These are phyloP conservation scores for Phytophthora fragariaefolia DNA, from an alignment of 352 stramenopile genomes.

Conservation along the genomic window DNA sequence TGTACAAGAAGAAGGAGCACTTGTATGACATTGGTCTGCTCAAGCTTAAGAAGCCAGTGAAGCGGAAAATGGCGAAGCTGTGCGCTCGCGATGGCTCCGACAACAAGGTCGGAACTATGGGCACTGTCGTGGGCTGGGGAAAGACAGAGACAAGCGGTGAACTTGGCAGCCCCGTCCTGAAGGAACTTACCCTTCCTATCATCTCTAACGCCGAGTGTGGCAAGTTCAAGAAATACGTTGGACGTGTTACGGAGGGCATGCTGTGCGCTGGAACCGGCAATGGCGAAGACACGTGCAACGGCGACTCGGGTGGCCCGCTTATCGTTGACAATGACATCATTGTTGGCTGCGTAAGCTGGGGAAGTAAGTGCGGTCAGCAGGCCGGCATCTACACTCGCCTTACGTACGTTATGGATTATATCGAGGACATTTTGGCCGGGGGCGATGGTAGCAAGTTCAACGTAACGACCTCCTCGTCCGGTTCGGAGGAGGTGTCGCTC, in stretches of 20 bases:
- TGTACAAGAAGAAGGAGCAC: slow-evolving; percentile 42
- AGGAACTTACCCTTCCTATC: slow-evolving; percentile 58
- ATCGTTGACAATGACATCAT: slow-evolving; percentile 50
- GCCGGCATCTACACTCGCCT: slow-evolving; percentile 64
- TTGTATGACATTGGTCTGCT: slow-evolving; percentile 61
- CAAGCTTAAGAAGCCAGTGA: slow-evolving; percentile 54
- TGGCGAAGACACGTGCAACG: slow-evolving; percentile 66
- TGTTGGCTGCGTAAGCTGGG: slow-evolving; percentile 74
- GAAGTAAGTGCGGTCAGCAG: slow-evolving; percentile 58
- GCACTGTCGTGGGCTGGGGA: slow-evolving; percentile 62
- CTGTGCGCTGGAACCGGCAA: slow-evolving; percentile 56
- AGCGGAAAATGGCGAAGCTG: slow-evolving; percentile 41
- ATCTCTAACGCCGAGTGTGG: slow-evolving; percentile 66
- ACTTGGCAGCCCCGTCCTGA: slow-evolving; percentile 34
- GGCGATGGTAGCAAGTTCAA: slow-evolving; percentile 36
- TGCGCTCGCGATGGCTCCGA: slow-evolving; percentile 49
- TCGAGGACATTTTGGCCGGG: slow-evolving; percentile 59
- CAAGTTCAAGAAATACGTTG: slow-evolving; percentile 51
- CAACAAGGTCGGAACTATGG: slow-evolving; percentile 54
- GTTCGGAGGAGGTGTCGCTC: background rate
- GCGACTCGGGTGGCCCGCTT: slow-evolving; percentile 72
- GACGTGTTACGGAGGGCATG: slow-evolving; percentile 65
- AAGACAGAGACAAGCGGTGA: slow-evolving; percentile 45
- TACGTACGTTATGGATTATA: slow-evolving; percentile 62
- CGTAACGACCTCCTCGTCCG: slow-evolving; percentile 9